Evolutionary conservation across 495 filamentous ascomycete species (phyloP), one percentile per base, ranked within the genome.

Genomic region (Neurospora africana): DNA sequence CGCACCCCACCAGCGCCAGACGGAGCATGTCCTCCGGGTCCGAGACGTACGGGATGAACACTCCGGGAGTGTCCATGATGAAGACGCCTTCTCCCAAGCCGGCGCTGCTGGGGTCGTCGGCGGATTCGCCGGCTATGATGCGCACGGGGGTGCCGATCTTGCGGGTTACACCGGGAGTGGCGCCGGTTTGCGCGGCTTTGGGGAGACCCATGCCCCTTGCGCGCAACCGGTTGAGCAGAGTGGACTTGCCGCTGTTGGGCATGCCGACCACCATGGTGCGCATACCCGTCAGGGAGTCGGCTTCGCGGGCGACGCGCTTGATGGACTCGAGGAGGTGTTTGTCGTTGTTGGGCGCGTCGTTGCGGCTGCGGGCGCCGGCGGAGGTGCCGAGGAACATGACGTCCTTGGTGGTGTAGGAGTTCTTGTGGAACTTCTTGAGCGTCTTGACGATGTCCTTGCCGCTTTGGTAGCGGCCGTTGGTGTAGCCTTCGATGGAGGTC

Each of bases 231-330:
- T 99, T 99, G 33, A 99, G 89, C 17, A 99, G 84, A 1, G 95
- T 93, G 30, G 92, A 96, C 81, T 99, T 93, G 2, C 91, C 95
- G 0, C 95, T 92, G 81, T 99, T 99, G 7, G 95, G 95, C 95
- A 99, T 98, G 36, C 95, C 95, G 21, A 98, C 94, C 1, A 98
- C 88, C 79, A 99, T 86, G 70, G 93, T 87, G 35, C 93, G 89
- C 70, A 91, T 87, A 3, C 93, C 93, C 8, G 81, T 79, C 6
- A 85, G 75, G 13, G 68, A 69, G 69, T 84, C 79, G 41, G 75
- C 71, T 1, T 77, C 76, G 44, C 72, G 73, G 4, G 82, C 82
- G 69, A 79, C 74, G 15, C 40, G 47, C 43, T 80, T 80, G 58
- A 84, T 74, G 69, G 74, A 72, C 17, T 75, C 75, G 15, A 84